Evolutionary conservation across 768 basidiomycete species (phyloP).

Genomic region (Tylopilus vinaceipallidus): DNA sequence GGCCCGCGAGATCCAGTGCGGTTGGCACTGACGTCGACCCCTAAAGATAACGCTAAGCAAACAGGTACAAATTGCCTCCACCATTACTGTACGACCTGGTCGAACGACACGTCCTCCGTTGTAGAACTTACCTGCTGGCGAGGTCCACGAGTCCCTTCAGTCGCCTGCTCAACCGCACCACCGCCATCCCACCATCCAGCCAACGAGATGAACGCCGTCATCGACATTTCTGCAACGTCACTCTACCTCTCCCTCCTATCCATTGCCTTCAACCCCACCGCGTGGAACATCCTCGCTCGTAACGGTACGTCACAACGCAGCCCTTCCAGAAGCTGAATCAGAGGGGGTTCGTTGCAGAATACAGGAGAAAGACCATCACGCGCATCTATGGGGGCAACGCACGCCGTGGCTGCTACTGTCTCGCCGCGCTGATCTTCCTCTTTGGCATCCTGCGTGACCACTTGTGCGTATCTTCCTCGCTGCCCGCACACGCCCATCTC

Average conservation of each 20-base stretch:
- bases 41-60: too few relatives aligned
- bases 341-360: constrained; percentile 44
- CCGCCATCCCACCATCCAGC: too few relatives aligned
- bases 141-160: not conserved
- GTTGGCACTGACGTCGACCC: too few relatives aligned
- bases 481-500: not conserved
- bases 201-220: constrained; percentile 25
- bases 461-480: constrained; percentile 51
- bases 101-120: too few relatives aligned
- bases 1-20: too few relatives aligned
- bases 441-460: constrained; percentile 84
- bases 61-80: too few relatives aligned
- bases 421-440: constrained; percentile 80
- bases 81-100: too few relatives aligned
- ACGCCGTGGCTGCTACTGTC: constrained; percentile 78
- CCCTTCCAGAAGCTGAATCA: not conserved
- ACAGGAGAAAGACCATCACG: constrained; percentile 85
- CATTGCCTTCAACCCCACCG: constrained; percentile 88
- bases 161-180: not conserved
- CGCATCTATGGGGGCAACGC: constrained; percentile 75
- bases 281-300: constrained; percentile 94
- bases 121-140: constrained; percentile 11
- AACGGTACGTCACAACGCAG: constrained; percentile 58
- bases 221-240: constrained; percentile 67
- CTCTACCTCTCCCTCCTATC: constrained; percentile 63